These are phyloP conservation scores for Naematelia aurantialba DNA, from an alignment of 768 basidiomycete genomes.

Conservation along the genomic window DNA sequence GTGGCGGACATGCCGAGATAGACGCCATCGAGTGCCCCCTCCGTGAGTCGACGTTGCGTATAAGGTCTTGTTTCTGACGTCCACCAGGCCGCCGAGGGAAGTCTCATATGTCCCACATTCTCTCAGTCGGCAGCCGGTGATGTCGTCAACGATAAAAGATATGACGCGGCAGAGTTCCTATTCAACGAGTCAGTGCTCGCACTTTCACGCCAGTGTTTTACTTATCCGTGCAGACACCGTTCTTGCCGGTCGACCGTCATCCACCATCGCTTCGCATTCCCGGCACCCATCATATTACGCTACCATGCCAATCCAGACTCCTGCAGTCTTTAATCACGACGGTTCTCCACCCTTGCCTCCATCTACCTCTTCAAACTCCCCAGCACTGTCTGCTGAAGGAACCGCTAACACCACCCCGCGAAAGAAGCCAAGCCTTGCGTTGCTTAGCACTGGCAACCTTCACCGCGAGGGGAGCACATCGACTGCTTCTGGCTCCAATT, in stretches of 20 bases:
- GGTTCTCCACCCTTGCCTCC: constrained; percentile 29
- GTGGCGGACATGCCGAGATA: constrained; percentile 23
- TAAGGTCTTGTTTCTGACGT: background rate
- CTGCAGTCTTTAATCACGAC: constrained; percentile 21
- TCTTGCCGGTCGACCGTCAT: constrained; percentile 19
- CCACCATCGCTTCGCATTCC: constrained; percentile 24
- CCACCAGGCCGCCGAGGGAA: constrained; percentile 34
- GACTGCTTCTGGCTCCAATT: background rate
- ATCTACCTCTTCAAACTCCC: constrained; percentile 14
- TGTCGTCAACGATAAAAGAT: constrained; percentile 17
- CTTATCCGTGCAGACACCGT: constrained; percentile 14
- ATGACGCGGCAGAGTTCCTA: constrained; percentile 24
- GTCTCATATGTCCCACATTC: constrained; percentile 14
- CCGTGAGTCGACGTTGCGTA: constrained; percentile 22
- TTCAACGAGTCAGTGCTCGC: constrained; percentile 29
- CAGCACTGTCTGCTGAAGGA: constrained; percentile 10
- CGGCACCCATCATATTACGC: constrained; percentile 32
- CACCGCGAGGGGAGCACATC: constrained; percentile 7
- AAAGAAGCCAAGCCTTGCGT: constrained; percentile 14
- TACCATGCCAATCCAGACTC: constrained; percentile 31
- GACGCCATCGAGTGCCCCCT: constrained; percentile 33
- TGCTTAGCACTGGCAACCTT: constrained; percentile 4
- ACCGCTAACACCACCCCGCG: constrained; percentile 21
- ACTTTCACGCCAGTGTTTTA: constrained; percentile 1
- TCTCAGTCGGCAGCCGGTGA: constrained; percentile 1